phyloP scores from a whole-genome alignment of 768 basidiomycete species.

The Amanita subjunquillea region DNA sequence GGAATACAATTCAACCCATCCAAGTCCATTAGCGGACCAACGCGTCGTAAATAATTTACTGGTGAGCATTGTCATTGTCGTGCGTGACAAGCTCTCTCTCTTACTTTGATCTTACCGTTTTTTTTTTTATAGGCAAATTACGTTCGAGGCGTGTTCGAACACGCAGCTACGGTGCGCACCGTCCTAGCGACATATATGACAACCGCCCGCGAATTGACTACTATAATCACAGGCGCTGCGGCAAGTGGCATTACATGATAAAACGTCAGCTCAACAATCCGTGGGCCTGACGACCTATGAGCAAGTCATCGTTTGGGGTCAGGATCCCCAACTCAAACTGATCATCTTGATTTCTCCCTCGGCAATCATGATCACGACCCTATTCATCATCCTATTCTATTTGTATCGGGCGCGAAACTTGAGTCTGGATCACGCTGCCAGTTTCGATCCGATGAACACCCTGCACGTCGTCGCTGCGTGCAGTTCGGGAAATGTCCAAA shows the following conservation, averaged over 20 bases:
- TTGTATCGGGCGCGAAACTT: background rate
- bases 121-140: background rate
- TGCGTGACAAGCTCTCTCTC: background rate
- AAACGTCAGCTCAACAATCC: too few relatives aligned
- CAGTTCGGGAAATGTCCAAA: background rate
- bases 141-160: background rate
- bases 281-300: background rate
- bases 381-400: too few relatives aligned
- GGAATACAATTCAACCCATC: background rate
- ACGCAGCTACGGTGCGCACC: background rate
- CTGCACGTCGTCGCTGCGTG: background rate
- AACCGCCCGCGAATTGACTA: background rate
- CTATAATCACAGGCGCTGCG: background rate
- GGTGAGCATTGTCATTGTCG: background rate
- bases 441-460: background rate
- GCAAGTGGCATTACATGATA: too few relatives aligned
- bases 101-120: too few relatives aligned
- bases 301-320: background rate
- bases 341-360: background rate
- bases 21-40: background rate
- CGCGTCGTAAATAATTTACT: background rate
- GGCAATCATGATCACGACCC: background rate
- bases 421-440: background rate
- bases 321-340: background rate
- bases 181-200: background rate